Evolutionary conservation across 1,139 yeast genomes (phyloP).

Genomic region (Pichia sp.): DNA sequence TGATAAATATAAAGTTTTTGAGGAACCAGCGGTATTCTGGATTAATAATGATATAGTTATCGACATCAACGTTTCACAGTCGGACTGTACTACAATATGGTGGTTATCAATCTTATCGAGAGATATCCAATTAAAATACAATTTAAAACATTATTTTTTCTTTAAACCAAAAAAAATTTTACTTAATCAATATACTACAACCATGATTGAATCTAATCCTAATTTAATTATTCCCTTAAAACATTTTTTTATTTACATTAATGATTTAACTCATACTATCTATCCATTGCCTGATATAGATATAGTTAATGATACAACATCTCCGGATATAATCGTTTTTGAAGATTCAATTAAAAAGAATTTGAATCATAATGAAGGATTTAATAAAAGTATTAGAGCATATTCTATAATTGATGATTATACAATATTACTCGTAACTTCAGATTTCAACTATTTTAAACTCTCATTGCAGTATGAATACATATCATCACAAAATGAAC

Average conservation of each 20-base stretch:
- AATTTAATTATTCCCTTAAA: slow-evolving; percentile 7
- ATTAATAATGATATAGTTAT: background rate
- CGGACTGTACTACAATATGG: background rate
- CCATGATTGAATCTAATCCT: slow-evolving; percentile 1
- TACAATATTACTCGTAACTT: background rate
- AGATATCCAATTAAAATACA: slow-evolving; percentile 2
- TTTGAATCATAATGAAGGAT: background rate
- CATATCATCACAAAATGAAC: background rate
- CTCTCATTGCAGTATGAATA: background rate
- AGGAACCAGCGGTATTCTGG: slow-evolving; percentile 1
- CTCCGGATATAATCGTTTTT: background rate
- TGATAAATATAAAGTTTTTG: slow-evolving; percentile 6
- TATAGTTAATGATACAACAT: background rate
- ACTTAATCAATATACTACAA: background rate
- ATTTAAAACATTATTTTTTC: background rate
- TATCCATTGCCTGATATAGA: background rate
- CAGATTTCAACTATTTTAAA: background rate
- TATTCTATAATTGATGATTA: background rate
- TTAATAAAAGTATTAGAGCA: background rate
- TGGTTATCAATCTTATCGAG: slow-evolving; percentile 2
- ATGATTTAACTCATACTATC: background rate
- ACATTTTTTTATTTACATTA: slow-evolving; percentile 2
- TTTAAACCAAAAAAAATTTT: background rate
- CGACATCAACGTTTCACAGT: background rate
- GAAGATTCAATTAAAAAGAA: background rate